Base-by-base conservation (phyloP, 2,329 filamentous ascomycete genomes). In the Ascochyta fabae region DNA sequence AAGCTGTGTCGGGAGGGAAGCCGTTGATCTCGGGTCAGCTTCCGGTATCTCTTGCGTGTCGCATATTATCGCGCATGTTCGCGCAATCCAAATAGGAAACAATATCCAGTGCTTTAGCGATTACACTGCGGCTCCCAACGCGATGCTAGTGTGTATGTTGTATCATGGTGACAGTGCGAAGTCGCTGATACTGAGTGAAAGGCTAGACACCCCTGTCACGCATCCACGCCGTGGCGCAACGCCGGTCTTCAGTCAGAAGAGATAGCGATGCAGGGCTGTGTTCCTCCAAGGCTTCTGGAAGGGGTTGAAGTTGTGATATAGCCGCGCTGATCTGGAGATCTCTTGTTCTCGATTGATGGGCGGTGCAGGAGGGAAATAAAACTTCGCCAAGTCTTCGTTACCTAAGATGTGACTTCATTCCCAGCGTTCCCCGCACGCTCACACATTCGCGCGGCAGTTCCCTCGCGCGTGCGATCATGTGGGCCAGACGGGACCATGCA, bases 401-500 rank as follows among this genome's bases (percentile, higher is more conserved):
- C 51, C 44, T 40, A 49, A 44, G 40, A 33, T 12, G 34, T 45
- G 12, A 49, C 40, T 31, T 40, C 38, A 34, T 31, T 23, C 35
- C 19, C 15, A 44, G 26, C 23, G 23, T 48, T 53, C 53, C 36
- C 53, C 47, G 47, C 53, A 50, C 46, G 24, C 29, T 46, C 41
- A 35, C 23, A 39, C 40, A 40, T 15, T n/a, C 27, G 34, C 27
- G 41, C 34, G 23, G 41, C 40, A 55, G 12, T 40, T 40, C 39
- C 43, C 36, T 46, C 47, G 26, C 26, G 24, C 16, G 39, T 16
- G 15, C 22, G 16, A 40, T 33, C 29, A 49, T 45, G 45, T 45
- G 45, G 45, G 35, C 35, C 35, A 45, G 12, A 40, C 36, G n/a
- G 10, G 27, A 46, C 27, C 19, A 48, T 34, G 24, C 22, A 10